Conservation (phyloP, 2,329 filamentous ascomycete genomes). For the Trichoderma sp. region DNA sequence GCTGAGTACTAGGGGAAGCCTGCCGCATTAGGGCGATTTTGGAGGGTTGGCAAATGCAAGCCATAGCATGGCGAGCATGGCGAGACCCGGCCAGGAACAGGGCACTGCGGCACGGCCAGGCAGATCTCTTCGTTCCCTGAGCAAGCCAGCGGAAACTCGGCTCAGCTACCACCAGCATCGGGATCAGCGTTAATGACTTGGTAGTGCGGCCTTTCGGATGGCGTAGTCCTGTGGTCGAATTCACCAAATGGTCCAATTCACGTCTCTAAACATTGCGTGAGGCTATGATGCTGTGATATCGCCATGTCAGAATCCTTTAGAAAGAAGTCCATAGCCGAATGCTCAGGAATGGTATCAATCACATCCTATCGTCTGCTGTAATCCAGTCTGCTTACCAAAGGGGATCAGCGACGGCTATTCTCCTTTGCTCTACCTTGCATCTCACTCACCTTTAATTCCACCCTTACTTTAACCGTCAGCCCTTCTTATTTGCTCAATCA, state of each 20-base stretch:
- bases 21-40: not conserved
- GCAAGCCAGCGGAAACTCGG: not conserved
- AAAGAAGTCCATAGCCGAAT: not conserved
- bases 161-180: not conserved
- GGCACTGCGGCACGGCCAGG: not conserved
- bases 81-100: not conserved
- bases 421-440: not conserved
- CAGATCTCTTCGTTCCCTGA: not conserved
- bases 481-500: not conserved
- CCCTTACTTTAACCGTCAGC: not conserved
- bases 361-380: not conserved
- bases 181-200: not conserved
- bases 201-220: not conserved
- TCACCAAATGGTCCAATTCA: not conserved
- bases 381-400: not conserved
- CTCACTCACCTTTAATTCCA: not conserved
- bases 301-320: not conserved
- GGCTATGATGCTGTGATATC: not conserved
- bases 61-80: not conserved
- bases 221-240: not conserved
- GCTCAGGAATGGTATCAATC: not conserved
- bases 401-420: not conserved
- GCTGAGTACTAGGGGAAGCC: not conserved
- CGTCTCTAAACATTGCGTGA: not conserved
- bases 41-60: not conserved